These are phyloP conservation scores for Ogataea haglerorum DNA, from an alignment of 805 yeast species.

Conservation along the genomic window DNA sequence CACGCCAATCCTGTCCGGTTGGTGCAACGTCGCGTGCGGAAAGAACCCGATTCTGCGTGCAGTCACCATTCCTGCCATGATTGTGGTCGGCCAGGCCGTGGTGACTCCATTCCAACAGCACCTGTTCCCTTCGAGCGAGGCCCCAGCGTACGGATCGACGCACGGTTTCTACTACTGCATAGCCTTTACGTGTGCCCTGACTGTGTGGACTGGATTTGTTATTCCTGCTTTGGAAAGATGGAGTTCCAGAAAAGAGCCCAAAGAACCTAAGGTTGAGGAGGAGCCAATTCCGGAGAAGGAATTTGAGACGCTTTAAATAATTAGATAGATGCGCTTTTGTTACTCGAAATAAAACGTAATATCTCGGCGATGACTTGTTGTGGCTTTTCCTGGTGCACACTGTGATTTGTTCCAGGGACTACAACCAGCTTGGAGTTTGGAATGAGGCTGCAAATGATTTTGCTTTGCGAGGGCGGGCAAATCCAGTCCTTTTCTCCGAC, in stretches of 20 bases:
- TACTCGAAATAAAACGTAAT: constrained; percentile 2
- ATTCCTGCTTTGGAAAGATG: constrained; percentile 23
- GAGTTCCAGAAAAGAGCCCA: constrained; percentile 6
- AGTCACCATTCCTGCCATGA: constrained; percentile 26
- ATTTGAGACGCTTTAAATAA: background rate
- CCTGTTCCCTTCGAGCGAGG: constrained; percentile 32
- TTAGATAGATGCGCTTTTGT: background rate
- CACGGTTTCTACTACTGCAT: constrained; percentile 28
- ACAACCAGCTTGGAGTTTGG: constrained; percentile 15
- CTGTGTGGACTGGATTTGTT: constrained; percentile 23
- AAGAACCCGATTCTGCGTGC: constrained; percentile 27
- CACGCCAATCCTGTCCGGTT: constrained; percentile 57
- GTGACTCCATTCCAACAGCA: constrained; percentile 31
- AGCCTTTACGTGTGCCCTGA: constrained; percentile 23
- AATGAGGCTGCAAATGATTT: constrained; percentile 13
- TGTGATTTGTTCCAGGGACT: constrained; percentile 21
- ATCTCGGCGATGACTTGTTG: constrained; percentile 13
- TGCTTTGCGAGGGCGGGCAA: constrained; percentile 22
- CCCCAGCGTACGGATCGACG: constrained; percentile 29
- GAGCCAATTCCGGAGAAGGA: background rate
- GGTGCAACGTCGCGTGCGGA: constrained; percentile 57
- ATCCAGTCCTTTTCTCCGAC: constrained; percentile 27
- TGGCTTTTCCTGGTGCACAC: constrained; percentile 21
- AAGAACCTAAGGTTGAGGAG: background rate
- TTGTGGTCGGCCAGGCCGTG: constrained; percentile 25